Conservation (phyloP, 768 basidiomycete genomes). For the Podaxis sp. region DNA sequence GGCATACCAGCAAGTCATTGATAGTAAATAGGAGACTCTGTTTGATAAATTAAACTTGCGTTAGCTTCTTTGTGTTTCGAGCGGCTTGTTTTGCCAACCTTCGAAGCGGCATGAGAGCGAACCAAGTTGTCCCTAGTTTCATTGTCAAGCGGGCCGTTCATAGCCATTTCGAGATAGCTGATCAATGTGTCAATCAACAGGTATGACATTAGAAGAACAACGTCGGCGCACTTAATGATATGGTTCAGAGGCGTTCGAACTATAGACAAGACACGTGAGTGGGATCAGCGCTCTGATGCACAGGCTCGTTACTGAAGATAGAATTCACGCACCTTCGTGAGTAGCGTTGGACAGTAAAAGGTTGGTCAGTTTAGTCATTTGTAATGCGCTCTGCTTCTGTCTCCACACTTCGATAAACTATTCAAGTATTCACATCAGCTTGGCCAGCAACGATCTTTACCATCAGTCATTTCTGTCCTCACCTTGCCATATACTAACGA, state of each 20-base stretch:
- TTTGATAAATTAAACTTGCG: neutral
- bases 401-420: constrained; percentile 87
- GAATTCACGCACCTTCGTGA: constrained; percentile 59
- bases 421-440: constrained; percentile 3
- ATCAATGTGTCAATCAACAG: constrained; percentile 9
- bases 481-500: constrained; percentile 79
- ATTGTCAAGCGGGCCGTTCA: constrained; percentile 68
- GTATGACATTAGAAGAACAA: neutral
- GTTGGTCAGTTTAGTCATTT: constrained; percentile 71
- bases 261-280: constrained; percentile 21
- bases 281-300: neutral
- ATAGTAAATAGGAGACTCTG: constrained; percentile 78
- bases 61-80: constrained; percentile 3
- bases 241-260: constrained; percentile 79
- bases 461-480: neutral
- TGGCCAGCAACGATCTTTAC: neutral
- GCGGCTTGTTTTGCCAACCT: constrained; percentile 34
- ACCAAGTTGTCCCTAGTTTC: constrained; percentile 76
- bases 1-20: constrained; percentile 68
- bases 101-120: constrained; percentile 74
- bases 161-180: constrained; percentile 78
- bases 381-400: constrained; percentile 73
- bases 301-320: neutral
- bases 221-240: constrained; percentile 66
- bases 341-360: constrained; percentile 78